Conservation (phyloP, 2,329 filamentous ascomycete species). For the Cercospora berteroae region DNA sequence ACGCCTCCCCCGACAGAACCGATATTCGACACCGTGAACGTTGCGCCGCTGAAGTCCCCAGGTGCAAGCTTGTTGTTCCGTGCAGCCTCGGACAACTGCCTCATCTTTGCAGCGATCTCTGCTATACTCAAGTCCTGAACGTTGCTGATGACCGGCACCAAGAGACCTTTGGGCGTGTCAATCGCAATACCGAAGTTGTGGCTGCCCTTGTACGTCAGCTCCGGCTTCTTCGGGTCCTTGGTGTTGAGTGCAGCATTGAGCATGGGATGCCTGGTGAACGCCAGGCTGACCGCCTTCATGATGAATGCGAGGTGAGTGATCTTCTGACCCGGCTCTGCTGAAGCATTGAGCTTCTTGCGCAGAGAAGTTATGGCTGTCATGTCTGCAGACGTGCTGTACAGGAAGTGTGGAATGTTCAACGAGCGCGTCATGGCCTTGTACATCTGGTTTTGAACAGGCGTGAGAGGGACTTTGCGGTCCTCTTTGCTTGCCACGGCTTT, state of each 20-base stretch:
- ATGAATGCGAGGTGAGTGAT: conserved; percentile 92
- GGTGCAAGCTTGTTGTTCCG: conserved; percentile 70
- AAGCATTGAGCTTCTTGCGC: conserved; percentile 71
- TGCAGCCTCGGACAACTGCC: conserved; percentile 70
- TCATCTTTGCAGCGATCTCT: conserved; percentile 73
- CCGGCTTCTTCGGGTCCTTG: conserved; percentile 62
- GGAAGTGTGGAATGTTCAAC: conserved; percentile 86
- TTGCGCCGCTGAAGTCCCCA: conserved; percentile 77
- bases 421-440: conserved; percentile 97
- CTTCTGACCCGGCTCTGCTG: conserved; percentile 51
- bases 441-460: conserved; percentile 84
- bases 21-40: conserved; percentile 95
- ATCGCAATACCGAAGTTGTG: conserved; percentile 97
- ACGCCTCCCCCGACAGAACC: conserved; percentile 92
- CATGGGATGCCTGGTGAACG: conserved; percentile 76
- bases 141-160: conserved; percentile 89
- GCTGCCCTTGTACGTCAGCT: conserved; percentile 72
- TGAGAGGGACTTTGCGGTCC: conserved; percentile 69
- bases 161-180: conserved; percentile 82
- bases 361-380: conserved; percentile 72
- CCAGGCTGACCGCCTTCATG: conserved; percentile 88
- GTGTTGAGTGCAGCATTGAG: conserved; percentile 83
- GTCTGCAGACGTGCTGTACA: conserved; percentile 88
- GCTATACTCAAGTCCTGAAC: conserved; percentile 74
- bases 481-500: conserved; percentile 41